A percentile compares a stretch with the other conserved stretches of the same genome.
Evolutionary conservation across 2,329 filamentous ascomycete genomes (phyloP).

Genomic region (Trichoderma arundinaceum): DNA sequence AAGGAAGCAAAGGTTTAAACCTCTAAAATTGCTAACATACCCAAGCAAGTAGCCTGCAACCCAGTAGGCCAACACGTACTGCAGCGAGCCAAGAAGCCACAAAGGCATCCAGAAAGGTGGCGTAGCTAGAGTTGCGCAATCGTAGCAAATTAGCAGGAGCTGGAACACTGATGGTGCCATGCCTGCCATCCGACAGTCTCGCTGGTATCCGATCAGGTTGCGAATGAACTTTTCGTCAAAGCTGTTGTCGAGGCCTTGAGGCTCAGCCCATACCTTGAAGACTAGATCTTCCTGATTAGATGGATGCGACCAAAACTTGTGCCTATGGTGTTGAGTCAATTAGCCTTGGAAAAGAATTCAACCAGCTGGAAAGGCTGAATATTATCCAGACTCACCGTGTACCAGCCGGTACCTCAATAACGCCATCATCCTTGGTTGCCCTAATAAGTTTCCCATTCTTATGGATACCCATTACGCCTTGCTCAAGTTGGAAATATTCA

Average conservation of each 20-base stretch:
- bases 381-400: background rate
- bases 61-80: conserved; percentile 19
- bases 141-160: conserved; percentile 15
- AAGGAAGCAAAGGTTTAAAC: too few relatives aligned
- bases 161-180: conserved; percentile 17
- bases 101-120: conserved; percentile 20
- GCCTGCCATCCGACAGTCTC: background rate
- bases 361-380: background rate
- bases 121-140: conserved; percentile 20
- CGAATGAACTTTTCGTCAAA: conserved; percentile 26
- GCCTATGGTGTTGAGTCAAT: background rate
- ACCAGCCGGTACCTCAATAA: conserved; percentile 17
- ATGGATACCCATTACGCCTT: conserved; percentile 11
- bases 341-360: background rate
- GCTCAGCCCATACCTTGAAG: conserved; percentile 24
- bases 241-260: conserved; percentile 24
- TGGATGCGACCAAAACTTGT: conserved; percentile 17
- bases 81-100: conserved; percentile 1
- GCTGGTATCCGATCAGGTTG: conserved; percentile 21
- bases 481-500: conserved; percentile 15
- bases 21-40: background rate
- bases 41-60: conserved; percentile 14
- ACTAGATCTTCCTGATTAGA: conserved; percentile 7
- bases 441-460: conserved; percentile 2
- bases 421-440: conserved; percentile 19